Evolutionary conservation across 331 rosid genomes (phyloP).

Genomic region (Arachis monticola): DNA sequence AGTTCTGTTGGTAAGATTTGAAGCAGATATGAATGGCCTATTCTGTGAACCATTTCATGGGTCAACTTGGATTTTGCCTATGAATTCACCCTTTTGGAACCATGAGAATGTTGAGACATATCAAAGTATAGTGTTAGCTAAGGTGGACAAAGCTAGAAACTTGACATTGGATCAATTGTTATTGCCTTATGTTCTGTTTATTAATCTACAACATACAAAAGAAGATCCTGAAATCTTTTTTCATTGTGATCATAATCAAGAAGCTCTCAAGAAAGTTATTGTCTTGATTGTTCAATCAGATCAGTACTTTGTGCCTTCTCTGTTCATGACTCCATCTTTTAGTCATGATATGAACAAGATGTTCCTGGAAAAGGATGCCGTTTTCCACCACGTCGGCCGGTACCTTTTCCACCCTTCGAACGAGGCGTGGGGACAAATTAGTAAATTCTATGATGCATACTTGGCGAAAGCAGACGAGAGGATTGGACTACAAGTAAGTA

Average conservation of each 20-base stretch:
- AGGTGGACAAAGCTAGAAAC: conserved; percentile 36
- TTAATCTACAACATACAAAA: conserved; percentile 52
- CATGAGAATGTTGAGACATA: conserved; percentile 40
- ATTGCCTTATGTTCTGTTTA: conserved; percentile 50
- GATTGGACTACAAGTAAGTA: conserved; percentile 56
- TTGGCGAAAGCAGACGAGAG: conserved; percentile 52
- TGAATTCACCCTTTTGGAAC: conserved; percentile 48
- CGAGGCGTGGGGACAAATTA: conserved; percentile 61
- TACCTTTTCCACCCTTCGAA: conserved; percentile 77
- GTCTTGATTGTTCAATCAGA: conserved; percentile 61
- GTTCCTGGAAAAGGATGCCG: conserved; percentile 55
- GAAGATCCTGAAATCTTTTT: conserved; percentile 55
- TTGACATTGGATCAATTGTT: conserved; percentile 29
- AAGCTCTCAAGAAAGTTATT: conserved; percentile 42
- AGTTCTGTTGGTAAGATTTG: conserved; percentile 57
- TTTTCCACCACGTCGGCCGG: conserved; percentile 63
- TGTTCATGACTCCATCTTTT: conserved; percentile 63
- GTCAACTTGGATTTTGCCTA: conserved; percentile 64
- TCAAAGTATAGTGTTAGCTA: conserved; percentile 45
- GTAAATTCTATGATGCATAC: conserved; percentile 52
- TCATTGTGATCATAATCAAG: conserved; percentile 65
- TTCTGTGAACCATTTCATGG: conserved; percentile 73
- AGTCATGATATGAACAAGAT: conserved; percentile 39
- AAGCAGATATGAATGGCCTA: conserved; percentile 50
- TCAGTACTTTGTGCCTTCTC: conserved; percentile 67